Evolutionary conservation across 306 rosid species (phyloP), one percentile per base, ranked within the genome.

Genomic region (Vigna unguiculata): DNA sequence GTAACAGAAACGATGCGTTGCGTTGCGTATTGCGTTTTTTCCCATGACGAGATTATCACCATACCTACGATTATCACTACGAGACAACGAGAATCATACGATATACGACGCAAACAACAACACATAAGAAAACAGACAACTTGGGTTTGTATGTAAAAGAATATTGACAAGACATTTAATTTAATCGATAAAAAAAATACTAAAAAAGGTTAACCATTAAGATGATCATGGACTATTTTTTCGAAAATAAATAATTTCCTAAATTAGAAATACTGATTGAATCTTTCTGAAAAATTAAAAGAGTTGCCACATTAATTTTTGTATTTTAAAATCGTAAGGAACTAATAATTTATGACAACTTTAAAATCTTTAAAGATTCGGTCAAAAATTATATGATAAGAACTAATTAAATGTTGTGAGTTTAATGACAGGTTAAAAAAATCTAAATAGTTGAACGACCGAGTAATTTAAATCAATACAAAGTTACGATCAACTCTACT

Each of bases 1-100:
- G 83, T 76, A 46, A 14, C 12, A 76, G 40, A 57, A 78, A 70
- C 53, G 70, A 65, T 69, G 77, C 77, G 79, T 76, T 69, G 77
- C 77, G 79, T 76, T 76, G 19, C 74, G 67, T 54, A 32, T 24
- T 52, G 22, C 30, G 48, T 71, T 71, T 11, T 60, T 60, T 60
- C 22, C 66, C 45, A 28, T 59, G 16, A 59, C 8, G 10, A 55
- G 22, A 58, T 38, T 40, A 40, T 40, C 45, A 40, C 13, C 11
- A 45, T 40, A 59, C 54, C 67, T 60, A 60, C 67, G 67, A 60
- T 11, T 3, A 15, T 9, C 20, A 60, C 14, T 7, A 15, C 40
- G 41, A 57, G 6, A 41, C 19, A 15, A 77, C 61, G 15, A 21
- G 9, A 43, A 67, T 24, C 70, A 69, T 30, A 32, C 30, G 72